These are phyloP conservation scores for Choiromyces venosus DNA, from an alignment of 495 filamentous ascomycete genomes.

Conservation along the genomic window DNA sequence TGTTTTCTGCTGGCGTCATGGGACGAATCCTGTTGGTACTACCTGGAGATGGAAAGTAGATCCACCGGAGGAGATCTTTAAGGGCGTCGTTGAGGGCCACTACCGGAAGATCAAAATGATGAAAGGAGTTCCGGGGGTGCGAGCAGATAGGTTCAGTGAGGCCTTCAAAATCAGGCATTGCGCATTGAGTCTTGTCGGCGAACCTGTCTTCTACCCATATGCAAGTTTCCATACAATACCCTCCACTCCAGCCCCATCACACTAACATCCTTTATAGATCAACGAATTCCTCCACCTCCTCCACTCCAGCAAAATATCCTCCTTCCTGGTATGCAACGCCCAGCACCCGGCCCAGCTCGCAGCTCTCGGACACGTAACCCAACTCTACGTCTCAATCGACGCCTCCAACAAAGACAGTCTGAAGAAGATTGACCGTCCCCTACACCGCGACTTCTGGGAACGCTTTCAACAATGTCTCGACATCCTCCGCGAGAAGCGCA, in stretches of 20 bases:
- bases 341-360: constrained; percentile 91
- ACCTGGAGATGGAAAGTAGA: constrained; percentile 96
- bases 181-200: constrained; percentile 82
- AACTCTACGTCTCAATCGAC: constrained; percentile 93
- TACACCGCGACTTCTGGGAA: constrained; percentile 97
- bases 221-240: background rate
- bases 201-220: constrained; percentile 92
- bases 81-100: constrained; percentile 82
- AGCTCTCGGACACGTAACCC: constrained; percentile 73
- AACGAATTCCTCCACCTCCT: constrained; percentile 79
- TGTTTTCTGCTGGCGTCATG: constrained; percentile 97
- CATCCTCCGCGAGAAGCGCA: constrained; percentile 74
- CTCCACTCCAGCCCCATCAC: constrained; percentile 9
- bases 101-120: constrained; percentile 98
- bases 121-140: constrained; percentile 83
- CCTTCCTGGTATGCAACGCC: constrained; percentile 96
- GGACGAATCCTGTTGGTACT: constrained; percentile 93
- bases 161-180: constrained; percentile 91
- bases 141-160: constrained; percentile 84
- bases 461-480: constrained; percentile 85
- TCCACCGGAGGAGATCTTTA: constrained; percentile 78
- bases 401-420: constrained; percentile 85
- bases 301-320: constrained; percentile 79
- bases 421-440: constrained; percentile 77
- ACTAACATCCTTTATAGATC: constrained; percentile 51